These are phyloP conservation scores for Extremus antarcticus DNA, from an alignment of 495 filamentous ascomycete genomes.

Conservation along the genomic window DNA sequence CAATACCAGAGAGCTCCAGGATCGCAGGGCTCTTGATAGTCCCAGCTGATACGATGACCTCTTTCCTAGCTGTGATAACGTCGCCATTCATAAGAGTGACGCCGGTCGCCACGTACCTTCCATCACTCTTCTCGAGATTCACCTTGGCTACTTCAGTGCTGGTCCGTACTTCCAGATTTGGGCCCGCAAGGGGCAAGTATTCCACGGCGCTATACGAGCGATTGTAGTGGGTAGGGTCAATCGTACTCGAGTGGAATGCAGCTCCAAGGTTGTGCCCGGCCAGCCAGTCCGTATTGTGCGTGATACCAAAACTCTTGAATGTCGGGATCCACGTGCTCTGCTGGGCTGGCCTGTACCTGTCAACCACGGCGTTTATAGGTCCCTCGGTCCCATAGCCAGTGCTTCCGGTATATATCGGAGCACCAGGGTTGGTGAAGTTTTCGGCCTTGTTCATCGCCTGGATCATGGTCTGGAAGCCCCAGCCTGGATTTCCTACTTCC, in stretches of 20 bases:
- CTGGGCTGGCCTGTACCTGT: slow-evolving; percentile 10
- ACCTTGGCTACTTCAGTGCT: slow-evolving; percentile 5
- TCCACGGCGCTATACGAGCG: slow-evolving; percentile 12
- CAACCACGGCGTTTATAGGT: slow-evolving; percentile 11
- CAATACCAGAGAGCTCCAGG: slow-evolving; percentile 22
- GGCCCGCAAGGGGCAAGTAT: slow-evolving; percentile 3
- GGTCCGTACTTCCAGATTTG: slow-evolving; percentile 5
- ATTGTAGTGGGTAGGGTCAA: slow-evolving; percentile 12
- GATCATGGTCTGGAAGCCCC: slow-evolving; percentile 16
- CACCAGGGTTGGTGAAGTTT: slow-evolving; percentile 7
- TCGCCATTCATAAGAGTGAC: slow-evolving; percentile 7
- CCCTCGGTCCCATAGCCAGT: slow-evolving; percentile 5
- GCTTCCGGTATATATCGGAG: background rate
- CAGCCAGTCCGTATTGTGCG: slow-evolving; percentile 3
- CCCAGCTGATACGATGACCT: slow-evolving; percentile 28
- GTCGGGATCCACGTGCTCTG: slow-evolving; percentile 11
- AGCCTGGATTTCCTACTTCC: slow-evolving; percentile 19
- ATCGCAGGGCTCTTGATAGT: slow-evolving; percentile 25
- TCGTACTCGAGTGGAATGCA: slow-evolving; percentile 7
- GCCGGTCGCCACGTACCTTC: slow-evolving; percentile 8
- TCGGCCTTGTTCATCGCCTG: slow-evolving; percentile 16
- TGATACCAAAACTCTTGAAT: slow-evolving; percentile 11
- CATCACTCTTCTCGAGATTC: background rate
- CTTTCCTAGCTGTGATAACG: slow-evolving; percentile 25
- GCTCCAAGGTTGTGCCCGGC: slow-evolving; percentile 11